Evolutionary conservation across 1,139 yeast species (phyloP), one percentile per base, ranked within the genome.

Genomic region (Yueomyces sp.): DNA sequence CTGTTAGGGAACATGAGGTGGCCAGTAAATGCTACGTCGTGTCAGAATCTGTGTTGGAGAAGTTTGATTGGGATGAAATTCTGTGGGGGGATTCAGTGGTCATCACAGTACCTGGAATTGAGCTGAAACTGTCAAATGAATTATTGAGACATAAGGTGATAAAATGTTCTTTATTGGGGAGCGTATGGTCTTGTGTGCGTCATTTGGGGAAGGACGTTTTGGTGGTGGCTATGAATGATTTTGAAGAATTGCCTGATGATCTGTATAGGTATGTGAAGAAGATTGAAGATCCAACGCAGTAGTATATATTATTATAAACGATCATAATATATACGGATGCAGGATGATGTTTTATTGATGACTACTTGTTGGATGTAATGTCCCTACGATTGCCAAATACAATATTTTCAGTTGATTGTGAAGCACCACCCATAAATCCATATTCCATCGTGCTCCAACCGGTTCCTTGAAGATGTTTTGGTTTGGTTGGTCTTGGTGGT

Each of bases 361-460:
- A 12, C 12, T 12, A 42, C 26, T 43, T 64, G 50, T 19, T 19
- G 19, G 19, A 19, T 31, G 45, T 37, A 42, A 74, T 67, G 52
- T 73, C 68, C 44, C 78, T 63, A 42, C 68, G 61, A 29, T 67
- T 69, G 1, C 78, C 77, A 50, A 73, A 67, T 0, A 70, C 73
- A n/a, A 73, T 66, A 27, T 68, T 67, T 50, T 75, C 78, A 0
- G 71, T 64, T 3, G 64, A 59, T 48, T 74, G 79, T 41, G 69
- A 70, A 1, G 78, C 75, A 7, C 80, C 79, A 30, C 66, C 68
- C 67, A 73, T 70, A 48, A 68, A 74, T 0, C 82, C 82, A 50
- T 76, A 76, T 52, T 76, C 81, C 12, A 65, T 50, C 0, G 79
- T 67, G 49, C 76, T 75, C 81, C 81, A 76, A 9, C 66, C 67